phyloP scores from a whole-genome alignment of 177 flowering plant genomes.

The Tripterygium wilfordii region DNA sequence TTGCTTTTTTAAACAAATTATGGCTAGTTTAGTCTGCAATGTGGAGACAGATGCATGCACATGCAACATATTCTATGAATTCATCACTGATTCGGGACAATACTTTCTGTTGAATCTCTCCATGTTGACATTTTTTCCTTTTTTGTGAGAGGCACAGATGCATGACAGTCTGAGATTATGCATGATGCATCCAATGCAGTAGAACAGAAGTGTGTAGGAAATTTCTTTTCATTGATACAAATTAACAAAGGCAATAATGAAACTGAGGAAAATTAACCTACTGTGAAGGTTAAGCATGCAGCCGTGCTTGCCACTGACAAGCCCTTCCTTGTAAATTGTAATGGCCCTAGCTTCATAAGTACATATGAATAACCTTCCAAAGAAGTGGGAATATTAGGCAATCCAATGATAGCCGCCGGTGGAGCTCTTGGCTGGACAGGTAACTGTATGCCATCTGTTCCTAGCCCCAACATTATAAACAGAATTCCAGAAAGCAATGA shows the following conservation, averaged over 20 bases:
- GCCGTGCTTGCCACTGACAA: constrained; percentile 83
- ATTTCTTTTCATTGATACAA: not conserved
- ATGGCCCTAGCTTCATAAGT: constrained; percentile 76
- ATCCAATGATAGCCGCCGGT: constrained; percentile 60
- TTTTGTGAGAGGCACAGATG: no score
- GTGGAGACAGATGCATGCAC: no score
- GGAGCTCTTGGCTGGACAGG: constrained; percentile 76
- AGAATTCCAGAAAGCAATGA: constrained; percentile 67
- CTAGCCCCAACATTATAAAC: constrained; percentile 74
- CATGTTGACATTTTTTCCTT: no score
- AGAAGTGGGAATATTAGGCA: constrained; percentile 63
- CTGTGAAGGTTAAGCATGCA: constrained; percentile 87
- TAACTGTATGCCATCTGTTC: constrained; percentile 75
- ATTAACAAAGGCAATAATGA: not conserved
- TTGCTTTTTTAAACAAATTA: not conserved
- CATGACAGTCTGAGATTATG: no score
- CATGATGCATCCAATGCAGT: no score
- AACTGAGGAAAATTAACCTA: constrained; percentile 23
- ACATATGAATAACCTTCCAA: constrained; percentile 73
- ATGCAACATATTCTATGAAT: no score
- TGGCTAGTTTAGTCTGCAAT: not conserved
- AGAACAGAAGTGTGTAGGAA: not conserved
- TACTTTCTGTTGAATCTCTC: no score
- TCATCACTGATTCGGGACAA: no score
- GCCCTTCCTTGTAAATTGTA: constrained; percentile 87